Conservation (phyloP, 2,329 filamentous ascomycete genomes). For the Colletotrichum trifolii region DNA sequence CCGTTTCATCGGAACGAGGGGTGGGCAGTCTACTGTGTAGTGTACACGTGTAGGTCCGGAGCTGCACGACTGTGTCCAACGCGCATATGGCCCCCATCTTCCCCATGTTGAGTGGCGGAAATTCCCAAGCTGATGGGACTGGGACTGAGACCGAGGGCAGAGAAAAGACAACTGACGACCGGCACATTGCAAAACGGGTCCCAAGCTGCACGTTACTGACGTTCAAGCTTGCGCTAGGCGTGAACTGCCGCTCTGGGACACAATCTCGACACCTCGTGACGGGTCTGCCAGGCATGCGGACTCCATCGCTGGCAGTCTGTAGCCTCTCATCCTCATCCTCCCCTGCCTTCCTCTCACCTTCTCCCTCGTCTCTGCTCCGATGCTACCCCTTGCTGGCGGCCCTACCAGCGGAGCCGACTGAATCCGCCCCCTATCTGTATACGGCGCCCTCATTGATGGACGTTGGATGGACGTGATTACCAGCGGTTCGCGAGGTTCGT, state of each 20-base stretch:
- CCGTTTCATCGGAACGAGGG: constrained; percentile 28
- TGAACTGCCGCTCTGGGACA: constrained; percentile 16
- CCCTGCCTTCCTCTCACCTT: not conserved
- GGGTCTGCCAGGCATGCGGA: not conserved
- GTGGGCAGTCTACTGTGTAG: too few species aligned
- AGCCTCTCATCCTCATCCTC: not conserved
- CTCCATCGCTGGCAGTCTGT: constrained; percentile 24
- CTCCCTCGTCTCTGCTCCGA: not conserved
- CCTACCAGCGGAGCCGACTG: constrained; percentile 25
- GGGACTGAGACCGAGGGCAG: not conserved
- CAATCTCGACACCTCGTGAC: constrained; percentile 12
- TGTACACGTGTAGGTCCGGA: not conserved
- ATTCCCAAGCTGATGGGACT: not conserved
- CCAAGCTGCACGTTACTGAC: constrained; percentile 2
- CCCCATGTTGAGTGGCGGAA: constrained; percentile 28
- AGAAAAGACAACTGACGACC: not conserved
- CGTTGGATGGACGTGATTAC: not conserved
- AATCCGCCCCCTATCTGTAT: not conserved
- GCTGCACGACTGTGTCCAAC: not conserved
- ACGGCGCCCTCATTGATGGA: constrained; percentile 23
- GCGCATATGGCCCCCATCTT: not conserved
- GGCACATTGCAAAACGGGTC: too few species aligned
- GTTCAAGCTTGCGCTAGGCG: constrained; percentile 12
- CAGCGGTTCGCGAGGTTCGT: not conserved
- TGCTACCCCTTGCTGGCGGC: not conserved